These are phyloP conservation scores for Coemansia sp. DNA, from an alignment of 192 early-diverging fungal species.

Conservation along the genomic window DNA sequence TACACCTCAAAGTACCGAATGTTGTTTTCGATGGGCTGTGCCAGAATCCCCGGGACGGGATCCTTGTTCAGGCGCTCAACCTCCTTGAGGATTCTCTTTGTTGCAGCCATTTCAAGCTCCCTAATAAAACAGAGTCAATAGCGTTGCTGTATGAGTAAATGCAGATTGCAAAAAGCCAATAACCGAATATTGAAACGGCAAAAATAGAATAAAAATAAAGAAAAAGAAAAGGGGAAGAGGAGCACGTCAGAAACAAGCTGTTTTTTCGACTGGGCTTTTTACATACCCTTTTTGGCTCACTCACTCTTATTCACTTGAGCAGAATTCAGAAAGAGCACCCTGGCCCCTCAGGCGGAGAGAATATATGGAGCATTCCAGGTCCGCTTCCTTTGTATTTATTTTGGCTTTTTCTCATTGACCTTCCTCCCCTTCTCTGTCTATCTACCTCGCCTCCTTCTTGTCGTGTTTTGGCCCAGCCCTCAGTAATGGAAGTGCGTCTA, in stretches of 20 bases:
- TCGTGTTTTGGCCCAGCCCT: no score
- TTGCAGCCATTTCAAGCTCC: slow-evolving; percentile 3
- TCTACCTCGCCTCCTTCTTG: no score
- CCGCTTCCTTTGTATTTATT: neutral
- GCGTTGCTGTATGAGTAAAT: neutral
- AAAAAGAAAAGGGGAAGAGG: neutral
- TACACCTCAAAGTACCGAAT: slow-evolving; percentile 96
- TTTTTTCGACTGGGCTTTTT: neutral
- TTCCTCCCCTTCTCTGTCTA: no score
- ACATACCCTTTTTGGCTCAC: neutral
- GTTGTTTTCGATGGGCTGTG: slow-evolving; percentile 87
- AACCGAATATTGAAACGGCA: neutral
- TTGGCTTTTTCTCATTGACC: neutral
- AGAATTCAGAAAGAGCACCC: no score
- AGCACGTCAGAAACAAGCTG: neutral
- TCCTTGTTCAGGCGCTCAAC: slow-evolving; percentile 91
- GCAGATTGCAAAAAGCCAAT: neutral
- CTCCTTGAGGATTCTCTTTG: slow-evolving; percentile 71
- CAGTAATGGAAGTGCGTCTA: slow-evolving; percentile 44
- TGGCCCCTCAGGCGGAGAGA: no score
- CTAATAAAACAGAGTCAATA: neutral
- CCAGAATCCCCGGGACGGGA: slow-evolving; percentile 91
- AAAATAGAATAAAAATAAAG: neutral
- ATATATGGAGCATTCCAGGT: neutral
- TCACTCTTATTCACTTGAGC: no score